These are phyloP conservation scores for Hypoxylon sp. DNA, from an alignment of 2,329 filamentous ascomycete genomes.

Conservation along the genomic window DNA sequence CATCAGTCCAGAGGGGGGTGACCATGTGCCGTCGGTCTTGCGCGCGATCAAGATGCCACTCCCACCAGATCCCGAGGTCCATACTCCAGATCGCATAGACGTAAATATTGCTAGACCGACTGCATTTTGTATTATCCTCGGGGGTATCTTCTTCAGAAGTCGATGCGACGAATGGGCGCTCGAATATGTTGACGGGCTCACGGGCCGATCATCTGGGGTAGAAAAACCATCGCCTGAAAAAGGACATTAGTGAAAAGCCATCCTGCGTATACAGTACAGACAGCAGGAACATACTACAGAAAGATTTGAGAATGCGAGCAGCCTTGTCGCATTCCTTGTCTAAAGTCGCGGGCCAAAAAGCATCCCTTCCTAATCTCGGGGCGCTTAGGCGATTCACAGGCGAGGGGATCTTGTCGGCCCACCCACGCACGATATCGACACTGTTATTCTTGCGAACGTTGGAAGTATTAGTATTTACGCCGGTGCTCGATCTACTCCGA, in stretches of 20 bases:
- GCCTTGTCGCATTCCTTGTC: conserved; percentile 94
- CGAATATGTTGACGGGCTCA: conserved; percentile 48
- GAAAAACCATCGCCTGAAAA: conserved; percentile 67
- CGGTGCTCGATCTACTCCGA: conserved; percentile 47
- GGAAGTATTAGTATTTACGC: conserved; percentile 54
- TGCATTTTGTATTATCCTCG: conserved; percentile 86
- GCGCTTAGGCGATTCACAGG: conserved; percentile 76
- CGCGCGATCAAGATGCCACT: conserved; percentile 88
- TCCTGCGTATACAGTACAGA: conserved; percentile 29
- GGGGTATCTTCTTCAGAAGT: conserved; percentile 83
- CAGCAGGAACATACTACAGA: conserved; percentile 75
- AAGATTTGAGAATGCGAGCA: conserved; percentile 87
- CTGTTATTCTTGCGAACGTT: conserved; percentile 49
- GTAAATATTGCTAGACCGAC: conserved; percentile 94
- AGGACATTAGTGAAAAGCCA: conserved; percentile 31
- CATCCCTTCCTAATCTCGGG: conserved; percentile 74
- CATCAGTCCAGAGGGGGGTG: conserved; percentile 89
- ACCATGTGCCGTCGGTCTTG: conserved; percentile 89
- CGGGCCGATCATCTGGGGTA: conserved; percentile 56
- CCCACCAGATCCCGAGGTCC: conserved; percentile 90
- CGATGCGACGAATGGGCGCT: conserved; percentile 63
- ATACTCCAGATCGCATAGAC: conserved; percentile 92
- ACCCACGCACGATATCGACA: conserved; percentile 57
- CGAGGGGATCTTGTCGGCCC: conserved; percentile 63
- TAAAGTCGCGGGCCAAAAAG: conserved; percentile 86